phyloP scores from a whole-genome alignment of 2,329 filamentous ascomycete species.

The Shiraia bambusicola region DNA sequence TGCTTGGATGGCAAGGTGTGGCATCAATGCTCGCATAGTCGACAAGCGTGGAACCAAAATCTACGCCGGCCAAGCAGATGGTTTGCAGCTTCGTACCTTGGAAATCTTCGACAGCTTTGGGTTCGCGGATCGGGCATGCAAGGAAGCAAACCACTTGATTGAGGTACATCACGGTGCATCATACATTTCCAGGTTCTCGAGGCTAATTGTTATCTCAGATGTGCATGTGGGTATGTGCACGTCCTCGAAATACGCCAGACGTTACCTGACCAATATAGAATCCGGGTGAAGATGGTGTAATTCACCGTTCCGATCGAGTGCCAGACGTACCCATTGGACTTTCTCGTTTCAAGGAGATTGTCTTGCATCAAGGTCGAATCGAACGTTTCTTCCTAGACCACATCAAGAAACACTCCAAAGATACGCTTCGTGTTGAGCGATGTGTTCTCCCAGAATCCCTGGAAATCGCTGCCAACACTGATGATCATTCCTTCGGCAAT shows the following conservation, averaged over 20 bases:
- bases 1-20: conserved; percentile 45
- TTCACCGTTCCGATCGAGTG: conserved; percentile 62
- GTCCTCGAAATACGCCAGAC: neutral
- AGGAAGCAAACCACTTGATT: conserved; percentile 68
- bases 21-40: conserved; percentile 45
- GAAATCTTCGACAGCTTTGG: conserved; percentile 63
- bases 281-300: conserved; percentile 59
- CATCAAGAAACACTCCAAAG: conserved; percentile 57
- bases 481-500: conserved; percentile 48
- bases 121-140: conserved; percentile 64
- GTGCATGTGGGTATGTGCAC: conserved; percentile 42
- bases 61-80: conserved; percentile 46
- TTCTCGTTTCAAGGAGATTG: conserved; percentile 64
- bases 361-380: conserved; percentile 71
- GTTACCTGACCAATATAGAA: conserved; percentile 47
- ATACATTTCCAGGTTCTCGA: neutral
- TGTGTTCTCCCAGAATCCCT: conserved; percentile 60
- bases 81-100: conserved; percentile 46
- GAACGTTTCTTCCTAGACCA: conserved; percentile 67
- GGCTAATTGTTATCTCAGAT: conserved; percentile 23
- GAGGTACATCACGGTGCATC: conserved; percentile 53
- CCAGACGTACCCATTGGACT: conserved; percentile 64
- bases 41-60: conserved; percentile 48
- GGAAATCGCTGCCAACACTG: conserved; percentile 54
- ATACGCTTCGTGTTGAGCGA: conserved; percentile 57